Base-by-base conservation (phyloP, 805 yeast genomes). In the Hemisphaericaspora nanyangensis region DNA sequence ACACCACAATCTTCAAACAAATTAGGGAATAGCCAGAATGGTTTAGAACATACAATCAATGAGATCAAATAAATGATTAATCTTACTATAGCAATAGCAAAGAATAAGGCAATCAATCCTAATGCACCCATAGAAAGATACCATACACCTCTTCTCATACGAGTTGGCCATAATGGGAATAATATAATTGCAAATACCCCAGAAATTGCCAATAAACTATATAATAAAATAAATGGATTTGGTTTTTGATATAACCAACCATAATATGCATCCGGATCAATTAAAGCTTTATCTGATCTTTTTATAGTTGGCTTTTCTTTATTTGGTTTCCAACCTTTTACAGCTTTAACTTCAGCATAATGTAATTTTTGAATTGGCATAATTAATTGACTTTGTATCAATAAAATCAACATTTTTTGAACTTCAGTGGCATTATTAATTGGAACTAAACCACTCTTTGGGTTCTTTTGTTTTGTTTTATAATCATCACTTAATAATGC, bases 21-120 rank as follows among this genome's bases (percentile, higher is more conserved):
- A 58, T 91, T 91, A 40, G 99, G 99, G 74, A 88, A 91, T 34
- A 93, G 59, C 99, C 99, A 93, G 58, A 93, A 74, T n/a, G 95
- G 95, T 31, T 79, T 79, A 6, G 79, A 76, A 40, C 74, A 65
- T 1, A 76, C 61, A 34, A 82, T 65, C 47, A 76, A 74, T 0
- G 89, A 76, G 37, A 84, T 49, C 18, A 74, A 49, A 51, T 80
- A 87, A 18, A 93, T 56, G 29, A 90, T 70, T 56, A 90, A 68
- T 55, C 99, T 76, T 25, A 91, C 65, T 31, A 93, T 72, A 1
- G 97, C 95, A 50, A 85, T 61, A 16, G 64, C 84, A 48, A 93
- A 84, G 61, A 93, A 83, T 34, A 77, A 65, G 4, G 80, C 89
- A 31, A 93, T 70, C 27, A 91, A 63, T 0, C 85, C 89, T 46